Percentiles rank a stretch among this genome's conserved stretches.
These are phyloP conservation scores for Trichocladium antarcticum DNA, from an alignment of 495 filamentous ascomycete genomes.

Conservation along the genomic window DNA sequence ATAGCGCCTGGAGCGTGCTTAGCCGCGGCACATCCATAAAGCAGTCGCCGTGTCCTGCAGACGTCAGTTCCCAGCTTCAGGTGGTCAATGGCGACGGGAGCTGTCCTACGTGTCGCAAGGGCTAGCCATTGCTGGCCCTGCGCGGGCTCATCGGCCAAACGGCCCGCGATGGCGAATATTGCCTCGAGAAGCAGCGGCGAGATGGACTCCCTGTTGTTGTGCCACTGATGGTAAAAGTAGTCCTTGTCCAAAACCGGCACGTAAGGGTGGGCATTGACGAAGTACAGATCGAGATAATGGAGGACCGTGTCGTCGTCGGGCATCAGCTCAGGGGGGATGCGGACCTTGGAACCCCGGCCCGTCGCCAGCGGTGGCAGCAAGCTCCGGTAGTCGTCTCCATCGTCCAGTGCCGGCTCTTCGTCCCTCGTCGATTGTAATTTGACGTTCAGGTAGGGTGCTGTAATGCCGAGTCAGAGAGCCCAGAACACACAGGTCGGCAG, in stretches of 20 bases:
- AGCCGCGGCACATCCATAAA: conserved; percentile 91
- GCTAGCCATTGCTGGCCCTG: conserved; percentile 92
- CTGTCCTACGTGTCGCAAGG: conserved; percentile 67
- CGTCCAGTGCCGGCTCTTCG: conserved; percentile 69
- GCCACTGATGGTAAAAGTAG: conserved; percentile 87
- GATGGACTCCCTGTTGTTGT: conserved; percentile 69
- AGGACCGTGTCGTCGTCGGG: conserved; percentile 73
- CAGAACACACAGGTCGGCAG: neutral
- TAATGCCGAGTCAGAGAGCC: conserved; percentile 8
- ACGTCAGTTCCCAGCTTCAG: conserved; percentile 19
- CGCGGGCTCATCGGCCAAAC: conserved; percentile 68
- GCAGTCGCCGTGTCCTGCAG: conserved; percentile 76
- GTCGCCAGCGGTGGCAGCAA: conserved; percentile 53
- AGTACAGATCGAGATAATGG: conserved; percentile 87
- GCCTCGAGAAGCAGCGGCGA: conserved; percentile 88
- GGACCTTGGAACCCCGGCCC: conserved; percentile 61
- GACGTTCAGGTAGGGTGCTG: conserved; percentile 77
- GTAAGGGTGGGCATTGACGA: conserved; percentile 86
- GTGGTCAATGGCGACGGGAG: neutral
- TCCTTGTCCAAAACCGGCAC: conserved; percentile 83
- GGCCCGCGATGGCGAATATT: conserved; percentile 85
- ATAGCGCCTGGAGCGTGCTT: conserved; percentile 85
- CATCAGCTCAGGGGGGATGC: conserved; percentile 92
- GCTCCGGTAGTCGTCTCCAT: conserved; percentile 53
- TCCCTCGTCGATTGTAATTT: conserved; percentile 48